These are phyloP conservation scores for Brassica napus DNA, from an alignment of 345 rosid species.

Conservation along the genomic window Da-Ae NC_063439.1:7445001-7445500, in stretches of 20 bases:
- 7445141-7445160: neutral
- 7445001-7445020: neutral
- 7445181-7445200: conserved; percentile 35
- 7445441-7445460: neutral
- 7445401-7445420: neutral
- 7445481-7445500: conserved; percentile 31
- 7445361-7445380: conserved; percentile 34
- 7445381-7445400: conserved; percentile 20
- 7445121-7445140: neutral
- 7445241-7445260: neutral
- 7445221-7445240: conserved; percentile 24
- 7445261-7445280: conserved; percentile 28
- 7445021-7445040: conserved; percentile 34
- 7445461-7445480: neutral
- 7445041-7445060: conserved; percentile 36
- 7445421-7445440: neutral
- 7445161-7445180: neutral
- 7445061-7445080: conserved; percentile 37
- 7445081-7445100: conserved; percentile 29
- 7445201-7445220: conserved; percentile 32
- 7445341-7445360: conserved; percentile 23
- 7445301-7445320: conserved; percentile 25
- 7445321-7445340: conserved; percentile 40
- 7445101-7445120: neutral
- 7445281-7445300: conserved; percentile 27